Percentiles rank a stretch among this genome's conserved stretches.
Evolutionary conservation across 2,329 filamentous ascomycete genomes (phyloP).

Genomic region (Xylariaceae sp.): DNA sequence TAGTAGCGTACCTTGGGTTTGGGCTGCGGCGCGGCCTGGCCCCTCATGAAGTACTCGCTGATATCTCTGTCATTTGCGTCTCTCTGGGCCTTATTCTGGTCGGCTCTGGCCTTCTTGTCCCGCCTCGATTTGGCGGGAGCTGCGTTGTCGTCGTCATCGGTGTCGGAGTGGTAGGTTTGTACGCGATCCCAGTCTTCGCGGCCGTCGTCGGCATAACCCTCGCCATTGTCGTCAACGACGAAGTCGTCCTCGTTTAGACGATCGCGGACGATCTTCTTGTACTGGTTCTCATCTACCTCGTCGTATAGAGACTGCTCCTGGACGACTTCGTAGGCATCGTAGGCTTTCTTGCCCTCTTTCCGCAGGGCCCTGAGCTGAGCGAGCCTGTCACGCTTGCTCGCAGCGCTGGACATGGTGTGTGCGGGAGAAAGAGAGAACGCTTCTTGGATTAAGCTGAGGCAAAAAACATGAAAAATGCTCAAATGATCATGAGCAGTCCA

Average conservation of each 20-base stretch:
- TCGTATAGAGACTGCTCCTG: slow-evolving; percentile 87
- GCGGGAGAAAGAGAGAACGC: background rate
- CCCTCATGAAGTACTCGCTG: slow-evolving; percentile 89
- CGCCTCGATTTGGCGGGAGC: slow-evolving; percentile 49
- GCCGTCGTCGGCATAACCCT: slow-evolving; percentile 94
- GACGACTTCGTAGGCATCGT: slow-evolving; percentile 82
- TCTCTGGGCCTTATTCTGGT: slow-evolving; percentile 80
- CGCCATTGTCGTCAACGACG: slow-evolving; percentile 96
- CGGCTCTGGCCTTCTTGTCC: slow-evolving; percentile 53
- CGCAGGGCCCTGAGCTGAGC: slow-evolving; percentile 83
- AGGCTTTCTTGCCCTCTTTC: slow-evolving; percentile 85
- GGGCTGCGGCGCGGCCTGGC: slow-evolving; percentile 60
- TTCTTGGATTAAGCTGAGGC: background rate
- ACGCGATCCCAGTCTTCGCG: slow-evolving; percentile 89
- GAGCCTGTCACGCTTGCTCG: slow-evolving; percentile 50
- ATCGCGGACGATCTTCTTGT: slow-evolving; percentile 91
- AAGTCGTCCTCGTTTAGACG: slow-evolving; percentile 94
- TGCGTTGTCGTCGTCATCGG: slow-evolving; percentile 59
- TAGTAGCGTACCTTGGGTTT: slow-evolving; percentile 72
- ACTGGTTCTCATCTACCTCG: slow-evolving; percentile 92
- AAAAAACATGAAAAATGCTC: background rate
- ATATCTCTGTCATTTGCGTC: slow-evolving; percentile 90
- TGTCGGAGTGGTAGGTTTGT: slow-evolving; percentile 66
- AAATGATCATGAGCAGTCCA: too few species aligned
- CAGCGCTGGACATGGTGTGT: slow-evolving; percentile 40